phyloP scores from a whole-genome alignment of 2,329 filamentous ascomycete genomes.

The Pseudocercospora fuligena region DNA sequence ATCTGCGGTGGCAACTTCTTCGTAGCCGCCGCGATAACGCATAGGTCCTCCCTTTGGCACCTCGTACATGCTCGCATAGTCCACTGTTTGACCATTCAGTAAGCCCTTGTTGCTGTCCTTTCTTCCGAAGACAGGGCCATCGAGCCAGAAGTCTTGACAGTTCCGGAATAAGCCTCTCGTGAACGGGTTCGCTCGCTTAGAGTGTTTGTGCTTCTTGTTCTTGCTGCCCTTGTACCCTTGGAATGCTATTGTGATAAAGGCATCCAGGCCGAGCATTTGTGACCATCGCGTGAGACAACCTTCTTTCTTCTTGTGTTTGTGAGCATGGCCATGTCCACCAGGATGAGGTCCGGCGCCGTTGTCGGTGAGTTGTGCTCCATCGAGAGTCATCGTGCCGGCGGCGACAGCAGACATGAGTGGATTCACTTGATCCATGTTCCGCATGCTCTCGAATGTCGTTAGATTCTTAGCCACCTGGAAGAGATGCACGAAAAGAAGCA shows the following conservation, averaged over 20 bases:
- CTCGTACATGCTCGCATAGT: conserved; percentile 91
- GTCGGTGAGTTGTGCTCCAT: conserved; percentile 72
- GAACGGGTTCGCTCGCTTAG: conserved; percentile 74
- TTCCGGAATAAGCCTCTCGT: conserved; percentile 83
- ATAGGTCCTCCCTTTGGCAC: conserved; percentile 69
- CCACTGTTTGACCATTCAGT: conserved; percentile 77
- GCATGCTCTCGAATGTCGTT: conserved; percentile 98
- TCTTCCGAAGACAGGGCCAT: conserved; percentile 80
- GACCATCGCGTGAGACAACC: conserved; percentile 80
- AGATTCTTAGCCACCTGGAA: conserved; percentile 89
- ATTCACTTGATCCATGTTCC: conserved; percentile 62
- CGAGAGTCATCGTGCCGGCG: conserved; percentile 67
- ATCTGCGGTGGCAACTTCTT: conserved; percentile 66
- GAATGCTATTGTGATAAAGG: conserved; percentile 88
- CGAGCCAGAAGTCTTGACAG: conserved; percentile 96
- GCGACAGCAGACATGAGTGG: conserved; percentile 76
- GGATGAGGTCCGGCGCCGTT: conserved; percentile 69
- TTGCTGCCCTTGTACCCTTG: conserved; percentile 66
- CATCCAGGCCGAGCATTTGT: conserved; percentile 85
- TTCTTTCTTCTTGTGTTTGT: conserved; percentile 59
- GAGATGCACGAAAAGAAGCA: conserved; percentile 93
- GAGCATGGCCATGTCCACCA: conserved; percentile 45
- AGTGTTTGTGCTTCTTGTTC: conserved; percentile 44
- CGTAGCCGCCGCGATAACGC: conserved; percentile 58
- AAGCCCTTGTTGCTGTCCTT: conserved; percentile 73